Percentiles rank a stretch among this genome's conserved stretches.
Conservation (phyloP, 768 basidiomycete species). For the Tricholoma terreum region DNA sequence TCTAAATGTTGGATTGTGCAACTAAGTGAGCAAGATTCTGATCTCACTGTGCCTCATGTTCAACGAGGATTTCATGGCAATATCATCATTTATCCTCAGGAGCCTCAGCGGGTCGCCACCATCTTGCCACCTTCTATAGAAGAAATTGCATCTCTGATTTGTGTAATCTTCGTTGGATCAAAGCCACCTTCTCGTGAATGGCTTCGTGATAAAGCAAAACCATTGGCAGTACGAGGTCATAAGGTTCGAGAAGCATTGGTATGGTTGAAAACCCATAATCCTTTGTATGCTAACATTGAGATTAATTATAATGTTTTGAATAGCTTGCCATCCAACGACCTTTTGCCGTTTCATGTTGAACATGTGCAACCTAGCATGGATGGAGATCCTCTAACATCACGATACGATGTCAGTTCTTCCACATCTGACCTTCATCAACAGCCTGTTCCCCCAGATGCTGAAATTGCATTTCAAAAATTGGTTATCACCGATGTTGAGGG, state of each 20-base stretch:
- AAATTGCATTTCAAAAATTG: background rate
- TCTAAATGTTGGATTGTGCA: slow-evolving; percentile 36
- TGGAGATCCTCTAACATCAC: background rate
- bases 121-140: slow-evolving; percentile 34
- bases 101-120: no score
- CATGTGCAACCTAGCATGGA: background rate
- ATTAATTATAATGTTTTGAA: slow-evolving; percentile 15
- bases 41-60: background rate
- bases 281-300: slow-evolving; percentile 33
- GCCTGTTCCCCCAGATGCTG: background rate
- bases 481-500: background rate
- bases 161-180: slow-evolving; percentile 39
- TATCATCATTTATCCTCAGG: no score
- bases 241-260: slow-evolving; percentile 29
- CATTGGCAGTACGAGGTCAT: slow-evolving; percentile 27
- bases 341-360: slow-evolving; percentile 2
- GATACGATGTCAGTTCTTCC: background rate
- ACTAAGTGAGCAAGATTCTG: slow-evolving; percentile 22
- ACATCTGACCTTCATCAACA: no score
- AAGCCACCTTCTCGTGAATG: slow-evolving; percentile 23
- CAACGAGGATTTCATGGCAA: no score
- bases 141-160: slow-evolving; percentile 33
- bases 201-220: slow-evolving; percentile 32
- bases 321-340: background rate
- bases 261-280: slow-evolving; percentile 38